These are phyloP conservation scores for Besnoitia besnoiti DNA, from an alignment of 169 alveolate genomes.

Conservation along the genomic window DNA sequence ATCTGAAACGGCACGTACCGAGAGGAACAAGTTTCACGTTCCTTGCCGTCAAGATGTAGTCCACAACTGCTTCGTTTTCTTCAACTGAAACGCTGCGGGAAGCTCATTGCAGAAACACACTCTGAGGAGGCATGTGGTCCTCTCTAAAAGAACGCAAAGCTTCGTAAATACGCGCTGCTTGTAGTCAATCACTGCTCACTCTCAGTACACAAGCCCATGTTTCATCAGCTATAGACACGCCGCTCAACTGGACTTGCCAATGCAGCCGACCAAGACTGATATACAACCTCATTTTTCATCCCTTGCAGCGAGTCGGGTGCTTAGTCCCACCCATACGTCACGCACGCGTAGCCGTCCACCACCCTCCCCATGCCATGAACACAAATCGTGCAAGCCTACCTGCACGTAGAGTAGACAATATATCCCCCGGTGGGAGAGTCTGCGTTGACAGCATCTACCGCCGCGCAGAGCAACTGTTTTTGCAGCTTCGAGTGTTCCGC, in stretches of 20 bases:
- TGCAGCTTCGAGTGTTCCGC: slow-evolving; percentile 93
- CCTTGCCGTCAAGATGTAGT: slow-evolving; percentile 90
- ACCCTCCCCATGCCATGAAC: no score
- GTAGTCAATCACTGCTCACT: no score
- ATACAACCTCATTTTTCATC: no score
- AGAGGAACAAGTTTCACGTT: slow-evolving; percentile 86
- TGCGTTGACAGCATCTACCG: slow-evolving; percentile 91
- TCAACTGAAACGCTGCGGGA: slow-evolving; percentile 88
- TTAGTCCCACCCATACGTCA: no score
- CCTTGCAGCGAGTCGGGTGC: no score
- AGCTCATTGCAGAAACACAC: not conserved
- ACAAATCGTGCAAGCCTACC: slow-evolving; percentile 40
- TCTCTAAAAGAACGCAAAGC: not conserved
- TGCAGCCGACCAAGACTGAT: no score
- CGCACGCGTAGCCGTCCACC: no score
- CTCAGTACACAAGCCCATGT: no score
- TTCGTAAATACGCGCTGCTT: not conserved
- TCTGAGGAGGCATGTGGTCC: not conserved
- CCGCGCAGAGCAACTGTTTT: slow-evolving; percentile 93
- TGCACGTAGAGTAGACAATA: slow-evolving; percentile 87
- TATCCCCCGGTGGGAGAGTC: slow-evolving; percentile 96
- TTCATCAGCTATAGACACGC: no score
- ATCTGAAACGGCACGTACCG: slow-evolving; percentile 75
- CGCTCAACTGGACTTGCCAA: no score
- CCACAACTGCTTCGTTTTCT: slow-evolving; percentile 97